phyloP scores from a whole-genome alignment of 148 eudicot genomes.

The Bassia scoparia region DNA sequence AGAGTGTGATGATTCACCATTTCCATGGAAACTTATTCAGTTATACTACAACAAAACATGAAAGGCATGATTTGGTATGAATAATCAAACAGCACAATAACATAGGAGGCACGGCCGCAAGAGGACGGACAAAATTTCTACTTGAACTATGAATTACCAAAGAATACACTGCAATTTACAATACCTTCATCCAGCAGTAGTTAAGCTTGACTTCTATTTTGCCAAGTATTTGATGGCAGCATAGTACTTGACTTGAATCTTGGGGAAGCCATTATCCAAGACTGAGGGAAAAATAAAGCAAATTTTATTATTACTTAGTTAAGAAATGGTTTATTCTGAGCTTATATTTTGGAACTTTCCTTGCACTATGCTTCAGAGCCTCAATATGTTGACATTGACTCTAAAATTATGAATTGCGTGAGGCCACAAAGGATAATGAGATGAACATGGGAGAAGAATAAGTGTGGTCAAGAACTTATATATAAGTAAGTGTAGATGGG shows the following conservation, averaged over 20 bases:
- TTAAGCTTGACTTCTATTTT: constrained; percentile 7
- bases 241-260: constrained; percentile 16
- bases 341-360: too few species aligned
- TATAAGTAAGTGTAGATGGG: too few species aligned
- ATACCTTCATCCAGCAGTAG: constrained; percentile 31
- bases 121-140: neutral
- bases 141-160: neutral
- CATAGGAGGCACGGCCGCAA: neutral
- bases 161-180: constrained; percentile 3
- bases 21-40: constrained; percentile 17
- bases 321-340: too few species aligned
- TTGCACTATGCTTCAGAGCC: too few species aligned
- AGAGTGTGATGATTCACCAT: constrained; percentile 16
- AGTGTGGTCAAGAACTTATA: too few species aligned
- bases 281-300: constrained; percentile 21
- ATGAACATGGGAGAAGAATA: too few species aligned
- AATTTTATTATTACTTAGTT: too few species aligned
- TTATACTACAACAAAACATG: constrained; percentile 22
- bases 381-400: too few species aligned
- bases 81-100: neutral
- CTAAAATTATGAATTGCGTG: too few species aligned
- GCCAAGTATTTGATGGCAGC: constrained; percentile 10
- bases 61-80: constrained; percentile 9
- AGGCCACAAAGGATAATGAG: too few species aligned
- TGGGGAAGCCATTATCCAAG: constrained; percentile 26